phyloP scores from a whole-genome alignment of 106 monocot species.

The Dioscorea zingiberensis region DNA sequence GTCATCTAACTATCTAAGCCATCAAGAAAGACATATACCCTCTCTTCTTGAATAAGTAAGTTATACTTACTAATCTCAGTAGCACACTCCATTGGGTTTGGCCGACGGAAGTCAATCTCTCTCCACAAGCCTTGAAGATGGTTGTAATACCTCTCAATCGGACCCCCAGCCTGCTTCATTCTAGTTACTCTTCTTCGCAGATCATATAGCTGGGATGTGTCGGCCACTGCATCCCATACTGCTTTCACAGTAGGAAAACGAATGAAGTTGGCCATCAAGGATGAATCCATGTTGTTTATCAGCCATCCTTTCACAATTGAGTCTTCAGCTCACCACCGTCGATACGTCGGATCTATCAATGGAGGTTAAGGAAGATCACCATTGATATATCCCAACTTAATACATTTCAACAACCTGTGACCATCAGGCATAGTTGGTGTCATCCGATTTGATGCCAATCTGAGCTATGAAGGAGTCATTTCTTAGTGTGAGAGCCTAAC shows the following conservation, averaged over 20 bases:
- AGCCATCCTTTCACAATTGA: slow-evolving; percentile 20
- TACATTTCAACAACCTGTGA: slow-evolving; percentile 23
- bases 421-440: slow-evolving; percentile 15
- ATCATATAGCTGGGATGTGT: slow-evolving; percentile 16
- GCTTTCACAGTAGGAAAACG: slow-evolving; percentile 6
- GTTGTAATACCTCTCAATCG: slow-evolving; percentile 11
- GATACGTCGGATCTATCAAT: background rate
- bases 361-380: slow-evolving; percentile 3
- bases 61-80: background rate
- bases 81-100: slow-evolving; percentile 7
- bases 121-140: slow-evolving; percentile 9
- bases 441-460: slow-evolving; percentile 13
- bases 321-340: slow-evolving; percentile 3
- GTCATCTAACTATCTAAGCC: background rate
- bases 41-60: background rate
- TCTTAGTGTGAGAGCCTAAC: too few species aligned
- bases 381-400: slow-evolving; percentile 20
- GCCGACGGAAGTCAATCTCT: slow-evolving; percentile 14
- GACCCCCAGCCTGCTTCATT: slow-evolving; percentile 10
- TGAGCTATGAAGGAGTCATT: background rate
- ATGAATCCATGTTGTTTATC: slow-evolving; percentile 7
- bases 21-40: slow-evolving; percentile 1
- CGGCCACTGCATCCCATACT: slow-evolving; percentile 11
- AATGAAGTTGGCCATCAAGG: slow-evolving; percentile 1
- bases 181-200: background rate